Evolutionary conservation across 176 grass and related monocot species (phyloP), one percentile per base, ranked within the genome.

Genomic region (Luzula sylvatica): DNA sequence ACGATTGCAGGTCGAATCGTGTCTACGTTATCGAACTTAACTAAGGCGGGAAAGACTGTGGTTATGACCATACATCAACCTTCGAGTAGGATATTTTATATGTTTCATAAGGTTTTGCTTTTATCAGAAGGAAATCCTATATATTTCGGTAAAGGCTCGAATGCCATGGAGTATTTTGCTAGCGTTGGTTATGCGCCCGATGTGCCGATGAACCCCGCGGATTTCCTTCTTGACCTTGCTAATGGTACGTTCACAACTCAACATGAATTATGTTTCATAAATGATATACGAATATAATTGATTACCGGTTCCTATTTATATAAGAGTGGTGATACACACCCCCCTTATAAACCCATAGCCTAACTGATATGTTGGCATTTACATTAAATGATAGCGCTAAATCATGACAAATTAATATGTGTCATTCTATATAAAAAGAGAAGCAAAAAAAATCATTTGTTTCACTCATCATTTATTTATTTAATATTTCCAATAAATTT

Each of bases 21-120:
- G 55, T 56, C 54, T 28, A 73, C 69, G 4, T 39, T 80, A 11
- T 47, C 29, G n/a, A 66, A 68, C 16, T 55, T 80, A 53, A 26
- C 75, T 0, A 35, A 47, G 25, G 68, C 23, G 14, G 76, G 61
- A 1, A 56, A 62, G 32, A 68, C 76, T 5, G 76, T 80, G 25
- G 26, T 80, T 15, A 80, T 62, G 76, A 80, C 67, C 62, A 80
- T 80, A 64, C 76, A 80, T 55, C 76, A 80, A 51, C 76, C 76
- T 7, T 80, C 76, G 14, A 80, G 76, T 15, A 60, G 76, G 21
- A 72, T 80, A 12, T 80, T 73, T 65, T 62, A 73, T 55, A 80
- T 80, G 69, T 80, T 80, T 58, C 61, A 73, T 16, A 80, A 73
- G 61, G 63, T 80, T 15, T 19, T 80, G 55, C 69, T 80, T 20